These are phyloP conservation scores for Marasmius fiardii DNA, from an alignment of 1,284 basidiomycete genomes.

Conservation along the genomic window DNA sequence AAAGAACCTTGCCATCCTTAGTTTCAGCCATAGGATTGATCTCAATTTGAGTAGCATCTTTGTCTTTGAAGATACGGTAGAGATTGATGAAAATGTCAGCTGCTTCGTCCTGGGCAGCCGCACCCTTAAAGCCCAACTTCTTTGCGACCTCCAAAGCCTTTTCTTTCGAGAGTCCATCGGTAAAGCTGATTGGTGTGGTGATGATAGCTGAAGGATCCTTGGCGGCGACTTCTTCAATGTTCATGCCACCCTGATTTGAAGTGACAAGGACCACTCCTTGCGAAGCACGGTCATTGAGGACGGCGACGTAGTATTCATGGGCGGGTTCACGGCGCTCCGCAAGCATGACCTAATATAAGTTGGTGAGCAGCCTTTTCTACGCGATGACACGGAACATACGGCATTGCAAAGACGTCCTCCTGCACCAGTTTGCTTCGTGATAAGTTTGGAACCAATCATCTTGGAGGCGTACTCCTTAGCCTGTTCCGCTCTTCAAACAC, in stretches of 20 bases:
- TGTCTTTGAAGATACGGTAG: conserved; percentile 97
- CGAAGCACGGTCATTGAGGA: conserved; percentile 92
- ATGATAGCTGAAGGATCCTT: conserved; percentile 96
- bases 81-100: conserved; percentile 94
- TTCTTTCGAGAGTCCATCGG: conserved; percentile 76
- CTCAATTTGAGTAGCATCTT: conserved; percentile 99
- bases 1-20: conserved; percentile 89
- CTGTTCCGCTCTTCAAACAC: conserved; percentile 71
- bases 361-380: neutral
- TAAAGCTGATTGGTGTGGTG: conserved; percentile 90
- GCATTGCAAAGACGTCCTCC: conserved; percentile 93
- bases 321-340: conserved; percentile 92
- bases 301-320: conserved; percentile 98
- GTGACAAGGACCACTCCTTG: conserved; percentile 93
- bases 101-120: conserved; percentile 74
- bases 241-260: conserved; percentile 94
- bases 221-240: conserved; percentile 99
- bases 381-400: conserved; percentile 34
- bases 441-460: conserved; percentile 96
- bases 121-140: conserved; percentile 87
- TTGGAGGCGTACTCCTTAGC: conserved; percentile 85
- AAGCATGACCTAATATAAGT: conserved; percentile 80
- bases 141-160: conserved; percentile 81
- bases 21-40: conserved; percentile 99
- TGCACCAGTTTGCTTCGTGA: conserved; percentile 99